A percentile compares a stretch with the other conserved stretches of the same genome.
Evolutionary conservation across 495 filamentous ascomycete species (phyloP).

Genomic region (Tetracladium marchalianum): DNA sequence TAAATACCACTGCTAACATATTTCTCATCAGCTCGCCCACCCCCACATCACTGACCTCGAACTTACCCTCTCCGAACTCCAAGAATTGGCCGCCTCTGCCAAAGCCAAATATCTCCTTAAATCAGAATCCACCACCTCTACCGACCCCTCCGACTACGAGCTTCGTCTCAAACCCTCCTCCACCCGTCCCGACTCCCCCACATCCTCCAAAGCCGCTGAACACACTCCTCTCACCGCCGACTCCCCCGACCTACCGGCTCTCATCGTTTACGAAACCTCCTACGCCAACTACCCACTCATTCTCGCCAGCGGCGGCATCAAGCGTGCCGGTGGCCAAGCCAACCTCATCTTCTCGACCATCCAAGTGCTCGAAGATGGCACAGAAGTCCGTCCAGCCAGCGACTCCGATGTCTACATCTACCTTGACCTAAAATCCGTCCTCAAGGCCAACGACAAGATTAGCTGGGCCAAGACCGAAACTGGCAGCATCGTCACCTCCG

Average conservation of each 20-base stretch:
- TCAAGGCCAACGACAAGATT: slow-evolving; percentile 49
- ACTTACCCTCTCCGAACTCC: slow-evolving; percentile 26
- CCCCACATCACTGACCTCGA: slow-evolving; percentile 23
- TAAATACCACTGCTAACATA: background rate
- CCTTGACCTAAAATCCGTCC: slow-evolving; percentile 56
- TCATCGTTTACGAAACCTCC: slow-evolving; percentile 82
- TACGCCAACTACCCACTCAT: slow-evolving; percentile 69
- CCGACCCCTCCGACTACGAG: slow-evolving; percentile 58
- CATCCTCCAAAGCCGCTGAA: slow-evolving; percentile 57
- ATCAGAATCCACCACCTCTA: slow-evolving; percentile 19
- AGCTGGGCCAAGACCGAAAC: slow-evolving; percentile 76
- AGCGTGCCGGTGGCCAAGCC: slow-evolving; percentile 61
- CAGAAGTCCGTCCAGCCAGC: slow-evolving; percentile 55
- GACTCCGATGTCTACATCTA: slow-evolving; percentile 73
- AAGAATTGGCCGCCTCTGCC: slow-evolving; percentile 21
- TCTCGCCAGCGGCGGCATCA: slow-evolving; percentile 59
- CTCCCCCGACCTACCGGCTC: slow-evolving; percentile 44
- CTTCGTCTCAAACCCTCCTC: slow-evolving; percentile 91
- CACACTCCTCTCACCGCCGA: slow-evolving; percentile 63
- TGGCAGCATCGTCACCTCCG: slow-evolving; percentile 50
- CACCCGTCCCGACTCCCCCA: slow-evolving; percentile 67
- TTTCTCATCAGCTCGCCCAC: slow-evolving; percentile 23
- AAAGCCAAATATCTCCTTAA: slow-evolving; percentile 20
- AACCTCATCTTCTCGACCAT: slow-evolving; percentile 79
- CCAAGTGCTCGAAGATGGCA: slow-evolving; percentile 30